Base-by-base conservation (phyloP, 768 basidiomycete genomes). In the Kwoniella pini region DNA sequence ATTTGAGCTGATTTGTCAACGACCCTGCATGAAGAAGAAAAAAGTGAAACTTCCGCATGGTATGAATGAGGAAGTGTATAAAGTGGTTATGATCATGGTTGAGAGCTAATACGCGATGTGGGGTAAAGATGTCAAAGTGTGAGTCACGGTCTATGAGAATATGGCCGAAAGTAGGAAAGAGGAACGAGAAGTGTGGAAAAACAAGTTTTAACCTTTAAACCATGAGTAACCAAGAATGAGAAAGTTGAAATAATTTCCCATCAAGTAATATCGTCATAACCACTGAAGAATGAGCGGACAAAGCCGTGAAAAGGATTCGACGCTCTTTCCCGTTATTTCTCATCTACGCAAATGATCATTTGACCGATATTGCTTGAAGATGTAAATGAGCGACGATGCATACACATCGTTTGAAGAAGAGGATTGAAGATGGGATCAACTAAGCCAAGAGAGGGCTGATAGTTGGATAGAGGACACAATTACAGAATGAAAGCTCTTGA, bases 91-190 rank as follows among this genome's bases (percentile, higher is more conserved):
- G 45, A 22, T 28, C 21, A 46, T 22, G 19, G 27, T 43, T 43
- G 6, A 24, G 27, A 24, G 45, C 26, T 22, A 13, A 46, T 12
- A 46, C 45, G 19, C 45, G 24, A 28, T 24, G 27, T 19, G 26
- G 45, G 33, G 33, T 36, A 36, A n/a, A n/a, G n/a, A n/a, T n/a
- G n/a, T 43, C 10, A n/a, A n/a, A n/a, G n/a, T n/a, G n/a, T 1
- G 21, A 24, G 43, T 17, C 22, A 44, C 33, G 26, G 45, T 5
- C 11, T 24, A 13, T n/a, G 22, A 48, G 26, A 28, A 17, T 7
- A 21, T 50, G 30, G 31, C 48, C 27, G 48, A 50, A 50, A 50
- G 30, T 31, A 30, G 28, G 48, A 50, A 50, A 50, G 40, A 42
- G 24, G 27, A 50, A 33, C 21, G 24, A n/a, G 30, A 33, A 50